phyloP scores from a whole-genome alignment of 495 filamentous ascomycete species.

The Echria macrotheca region DNA sequence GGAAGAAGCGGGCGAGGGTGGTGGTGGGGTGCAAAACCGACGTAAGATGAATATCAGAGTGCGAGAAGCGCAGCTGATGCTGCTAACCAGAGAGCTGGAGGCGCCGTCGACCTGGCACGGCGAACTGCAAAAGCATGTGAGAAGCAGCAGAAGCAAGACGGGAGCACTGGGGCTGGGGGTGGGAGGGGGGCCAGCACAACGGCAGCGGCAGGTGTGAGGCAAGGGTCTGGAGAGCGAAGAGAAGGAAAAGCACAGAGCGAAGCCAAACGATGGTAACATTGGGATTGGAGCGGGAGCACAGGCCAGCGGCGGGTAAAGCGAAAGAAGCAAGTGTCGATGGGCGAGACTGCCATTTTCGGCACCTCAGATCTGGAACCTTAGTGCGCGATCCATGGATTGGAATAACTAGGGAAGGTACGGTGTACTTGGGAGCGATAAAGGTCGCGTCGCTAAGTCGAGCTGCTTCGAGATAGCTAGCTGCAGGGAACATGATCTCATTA shows the following conservation, averaged over 20 bases:
- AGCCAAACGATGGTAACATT: slow-evolving; percentile 4
- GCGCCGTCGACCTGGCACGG: slow-evolving; percentile 17
- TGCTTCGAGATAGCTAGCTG: slow-evolving; percentile 9
- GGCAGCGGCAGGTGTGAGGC: background rate
- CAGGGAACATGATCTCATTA: slow-evolving; percentile 13
- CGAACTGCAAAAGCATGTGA: slow-evolving; percentile 10
- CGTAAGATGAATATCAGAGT: no score
- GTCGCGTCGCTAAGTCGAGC: slow-evolving; percentile 7
- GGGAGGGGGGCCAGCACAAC: background rate
- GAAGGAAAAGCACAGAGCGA: background rate
- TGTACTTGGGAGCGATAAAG: background rate
- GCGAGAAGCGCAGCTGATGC: no score
- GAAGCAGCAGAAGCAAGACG: background rate
- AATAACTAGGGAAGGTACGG: background rate
- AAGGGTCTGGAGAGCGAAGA: background rate
- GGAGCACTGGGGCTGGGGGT: background rate
- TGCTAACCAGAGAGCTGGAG: no score
- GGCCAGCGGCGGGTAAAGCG: slow-evolving; percentile 17
- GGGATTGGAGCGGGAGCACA: slow-evolving; percentile 8
- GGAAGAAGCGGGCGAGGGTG: no score
- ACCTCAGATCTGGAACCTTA: slow-evolving; percentile 10
- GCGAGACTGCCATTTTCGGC: slow-evolving; percentile 14
- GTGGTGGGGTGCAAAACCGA: no score
- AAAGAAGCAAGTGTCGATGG: slow-evolving; percentile 14
- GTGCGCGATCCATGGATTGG: background rate